Conservation (phyloP, 2,329 filamentous ascomycete genomes). For the Periglandula ipomoeae region DNA sequence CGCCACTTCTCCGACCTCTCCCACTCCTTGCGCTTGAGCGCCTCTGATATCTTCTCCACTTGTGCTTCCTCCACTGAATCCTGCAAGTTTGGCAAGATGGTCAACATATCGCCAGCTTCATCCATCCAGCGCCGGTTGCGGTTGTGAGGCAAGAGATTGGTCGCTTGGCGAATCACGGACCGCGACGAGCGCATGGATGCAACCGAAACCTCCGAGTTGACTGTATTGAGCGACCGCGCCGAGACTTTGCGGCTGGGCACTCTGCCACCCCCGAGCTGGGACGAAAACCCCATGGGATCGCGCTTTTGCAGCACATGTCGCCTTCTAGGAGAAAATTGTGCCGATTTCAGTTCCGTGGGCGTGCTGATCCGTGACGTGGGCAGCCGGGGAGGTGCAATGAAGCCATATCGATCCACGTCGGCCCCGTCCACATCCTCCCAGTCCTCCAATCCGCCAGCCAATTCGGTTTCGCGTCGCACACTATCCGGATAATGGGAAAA, state of each 20-base stretch:
- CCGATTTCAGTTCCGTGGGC: constrained; percentile 31
- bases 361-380: constrained; percentile 32
- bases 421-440: constrained; percentile 55
- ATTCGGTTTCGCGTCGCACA: constrained; percentile 32
- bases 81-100: constrained; percentile 46
- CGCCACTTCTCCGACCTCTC: constrained; percentile 58
- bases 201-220: constrained; percentile 42
- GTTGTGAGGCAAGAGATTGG: constrained; percentile 52
- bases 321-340: constrained; percentile 35
- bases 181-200: constrained; percentile 44
- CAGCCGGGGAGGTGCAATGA: constrained; percentile 42
- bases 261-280: constrained; percentile 30
- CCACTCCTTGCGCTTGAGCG: constrained; percentile 53
- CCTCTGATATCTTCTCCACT: constrained; percentile 41
- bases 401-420: constrained; percentile 60
- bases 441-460: constrained; percentile 54
- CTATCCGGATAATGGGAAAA: constrained; percentile 33
- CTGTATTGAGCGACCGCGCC: constrained; percentile 49
- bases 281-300: constrained; percentile 27
- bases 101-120: constrained; percentile 59
- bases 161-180: constrained; percentile 46
- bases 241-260: constrained; percentile 46
- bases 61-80: constrained; percentile 48
- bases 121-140: constrained; percentile 52
- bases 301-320: constrained; percentile 35